Conservation (phyloP, 805 yeast genomes). For the Myxozyma vanderwaltii region DNA sequence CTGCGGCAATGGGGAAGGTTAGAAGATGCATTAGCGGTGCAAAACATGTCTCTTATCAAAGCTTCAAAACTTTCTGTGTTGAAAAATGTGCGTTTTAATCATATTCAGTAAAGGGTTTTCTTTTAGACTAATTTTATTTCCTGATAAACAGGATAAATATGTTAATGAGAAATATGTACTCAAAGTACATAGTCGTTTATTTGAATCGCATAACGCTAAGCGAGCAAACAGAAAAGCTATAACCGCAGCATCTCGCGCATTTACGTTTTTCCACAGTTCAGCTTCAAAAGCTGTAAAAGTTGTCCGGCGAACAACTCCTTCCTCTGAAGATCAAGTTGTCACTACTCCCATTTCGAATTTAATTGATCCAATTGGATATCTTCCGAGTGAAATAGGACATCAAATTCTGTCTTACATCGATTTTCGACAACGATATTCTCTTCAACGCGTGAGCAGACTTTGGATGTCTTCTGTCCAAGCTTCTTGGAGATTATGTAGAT, state of each 20-base stretch:
- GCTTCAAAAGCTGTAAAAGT: background rate
- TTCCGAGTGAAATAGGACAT: constrained; percentile 10
- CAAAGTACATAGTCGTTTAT: constrained; percentile 3
- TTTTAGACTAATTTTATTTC: background rate
- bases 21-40: constrained; percentile 3
- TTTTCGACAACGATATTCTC: constrained; percentile 5
- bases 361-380: constrained; percentile 3
- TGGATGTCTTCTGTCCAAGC: background rate
- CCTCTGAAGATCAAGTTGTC: background rate
- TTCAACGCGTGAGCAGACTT: constrained; percentile 8
- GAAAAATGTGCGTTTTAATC: background rate
- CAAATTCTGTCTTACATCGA: background rate
- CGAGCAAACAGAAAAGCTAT: background rate
- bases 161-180: constrained; percentile 9
- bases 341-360: background rate
- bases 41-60: background rate
- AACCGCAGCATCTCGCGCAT: background rate
- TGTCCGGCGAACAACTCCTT: background rate
- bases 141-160: background rate
- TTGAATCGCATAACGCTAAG: background rate
- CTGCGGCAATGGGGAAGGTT: constrained; percentile 2
- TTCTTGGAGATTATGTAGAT: constrained; percentile 3
- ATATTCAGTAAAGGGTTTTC: background rate
- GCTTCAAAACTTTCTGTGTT: background rate
- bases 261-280: background rate